Conservation (phyloP, 163 green algal genomes). For the Picocystis sp. region DNA sequence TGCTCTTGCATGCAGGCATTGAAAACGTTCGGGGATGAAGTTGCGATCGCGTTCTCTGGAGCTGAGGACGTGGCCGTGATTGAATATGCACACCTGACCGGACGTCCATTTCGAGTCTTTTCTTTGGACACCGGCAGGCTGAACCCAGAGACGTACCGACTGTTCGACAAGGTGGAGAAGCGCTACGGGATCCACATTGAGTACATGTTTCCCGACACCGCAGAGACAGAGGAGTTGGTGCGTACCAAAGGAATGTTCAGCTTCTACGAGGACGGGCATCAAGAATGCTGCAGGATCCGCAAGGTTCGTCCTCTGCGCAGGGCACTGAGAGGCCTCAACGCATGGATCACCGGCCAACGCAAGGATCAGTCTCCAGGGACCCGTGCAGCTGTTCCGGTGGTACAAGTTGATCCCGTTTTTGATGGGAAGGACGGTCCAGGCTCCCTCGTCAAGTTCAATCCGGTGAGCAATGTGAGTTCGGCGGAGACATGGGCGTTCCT, state of each 20-base stretch:
- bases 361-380: conserved; percentile 96
- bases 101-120: conserved; percentile 87
- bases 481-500: conserved; percentile 42
- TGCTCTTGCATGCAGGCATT: conserved; percentile 39
- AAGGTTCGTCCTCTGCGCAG: conserved; percentile 80
- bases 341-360: conserved; percentile 96
- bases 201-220: conserved; percentile 92
- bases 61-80: conserved; percentile 95
- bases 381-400: conserved; percentile 63
- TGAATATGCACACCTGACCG: conserved; percentile 93
- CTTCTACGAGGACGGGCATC: conserved; percentile 96
- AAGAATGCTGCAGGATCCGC: conserved; percentile 89
- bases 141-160: conserved; percentile 90
- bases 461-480: conserved; percentile 69
- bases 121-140: conserved; percentile 91
- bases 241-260: conserved; percentile 90
- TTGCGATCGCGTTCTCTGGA: conserved; percentile 79
- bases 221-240: conserved; percentile 51
- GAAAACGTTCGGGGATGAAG: conserved; percentile 54
- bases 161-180: conserved; percentile 39
- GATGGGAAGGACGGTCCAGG: conserved; percentile 66
- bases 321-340: conserved; percentile 70
- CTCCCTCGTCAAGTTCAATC: conserved; percentile 97
- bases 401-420: conserved; percentile 92
- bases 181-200: conserved; percentile 91